Base-by-base conservation (phyloP, 208 protist genomes). In the Trichomonas vaginalis region DNA sequence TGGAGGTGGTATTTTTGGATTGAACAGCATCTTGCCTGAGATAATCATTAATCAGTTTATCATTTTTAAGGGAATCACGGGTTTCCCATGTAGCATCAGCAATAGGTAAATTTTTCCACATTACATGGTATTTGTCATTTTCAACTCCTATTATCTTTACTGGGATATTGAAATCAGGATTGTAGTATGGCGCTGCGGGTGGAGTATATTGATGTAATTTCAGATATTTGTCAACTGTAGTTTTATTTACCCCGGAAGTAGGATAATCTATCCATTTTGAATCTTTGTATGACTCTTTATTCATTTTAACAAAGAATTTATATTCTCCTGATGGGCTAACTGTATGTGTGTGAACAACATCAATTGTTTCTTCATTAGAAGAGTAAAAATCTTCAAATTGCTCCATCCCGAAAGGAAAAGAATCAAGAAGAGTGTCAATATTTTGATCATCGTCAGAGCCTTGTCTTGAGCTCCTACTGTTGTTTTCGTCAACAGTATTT, bases 1-100 rank as follows among this genome's bases (percentile, higher is more conserved):
- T n/a, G 6, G 17, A 6, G 17, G 56, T 70, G 56, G 21, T 70
- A 70, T 32, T 27, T 32, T 70, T 32, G 21, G 56, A 70, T 70
- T 70, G 56, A 32, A 27, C 6, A n/a, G 56, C 1, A 27, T 27
- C n/a, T 70, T 70, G 56, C n/a, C n/a, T n/a, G n/a, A 70, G 56
- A 83, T 37, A 83, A 83, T 42, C 35, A 12, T 83, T 83, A 37
- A 83, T 83, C 10, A 83, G 79, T 42, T 42, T 40, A 6, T 35
- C 35, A 32, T 40, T 12, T 17, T 40, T 83, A 40, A 83, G 17
- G 6, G 35, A 42, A 10, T 83, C 35, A 23, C n/a, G 35, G 6
- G 79, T 83, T 83, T 98, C 97, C 97, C 97, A 98, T 32, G 97
- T 98, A 10, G 79, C 95, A 40, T 98, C 95, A 37, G 35, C 48